Evolutionary conservation across 116 monocot genomes (phyloP).

Genomic region (Posidonia oceanica): DNA sequence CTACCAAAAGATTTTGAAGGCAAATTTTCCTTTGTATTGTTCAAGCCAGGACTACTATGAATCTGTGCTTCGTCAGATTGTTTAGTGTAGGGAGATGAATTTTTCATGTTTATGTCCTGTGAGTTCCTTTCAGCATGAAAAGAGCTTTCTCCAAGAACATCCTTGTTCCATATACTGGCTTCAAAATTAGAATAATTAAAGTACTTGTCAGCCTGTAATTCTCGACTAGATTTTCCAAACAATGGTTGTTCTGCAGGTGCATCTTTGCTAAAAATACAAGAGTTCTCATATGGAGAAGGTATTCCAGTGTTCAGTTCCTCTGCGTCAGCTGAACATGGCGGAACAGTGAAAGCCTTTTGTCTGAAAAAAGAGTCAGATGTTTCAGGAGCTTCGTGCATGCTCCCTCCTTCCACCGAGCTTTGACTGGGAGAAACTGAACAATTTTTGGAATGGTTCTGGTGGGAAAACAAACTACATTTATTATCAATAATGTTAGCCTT

Average conservation of each 20-base stretch:
- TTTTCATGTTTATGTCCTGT: not conserved
- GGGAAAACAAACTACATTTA: not conserved
- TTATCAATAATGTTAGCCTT: not conserved
- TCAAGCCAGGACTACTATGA: not conserved
- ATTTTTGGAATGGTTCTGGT: not conserved
- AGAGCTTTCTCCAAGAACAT: not conserved
- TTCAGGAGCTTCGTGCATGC: not conserved
- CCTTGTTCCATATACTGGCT: no score
- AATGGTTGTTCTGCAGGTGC: not conserved
- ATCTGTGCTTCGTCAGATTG: not conserved
- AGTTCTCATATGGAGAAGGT: not conserved
- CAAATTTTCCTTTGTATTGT: not conserved
- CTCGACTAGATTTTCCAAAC: no score
- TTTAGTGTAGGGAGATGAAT: not conserved
- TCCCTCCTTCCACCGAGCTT: not conserved
- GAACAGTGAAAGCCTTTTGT: not conserved
- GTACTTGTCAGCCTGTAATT: not conserved
- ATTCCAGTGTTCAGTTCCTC: not conserved
- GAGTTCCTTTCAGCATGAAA: not conserved
- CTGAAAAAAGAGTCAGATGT: not conserved
- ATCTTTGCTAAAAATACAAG: not conserved
- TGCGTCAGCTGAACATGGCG: not conserved
- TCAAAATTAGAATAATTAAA: not conserved
- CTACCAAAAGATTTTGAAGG: not conserved
- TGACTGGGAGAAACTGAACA: not conserved